Evolutionary conservation across 345 rosid species (phyloP).

Genomic region (Dovyalis caffra): DNA sequence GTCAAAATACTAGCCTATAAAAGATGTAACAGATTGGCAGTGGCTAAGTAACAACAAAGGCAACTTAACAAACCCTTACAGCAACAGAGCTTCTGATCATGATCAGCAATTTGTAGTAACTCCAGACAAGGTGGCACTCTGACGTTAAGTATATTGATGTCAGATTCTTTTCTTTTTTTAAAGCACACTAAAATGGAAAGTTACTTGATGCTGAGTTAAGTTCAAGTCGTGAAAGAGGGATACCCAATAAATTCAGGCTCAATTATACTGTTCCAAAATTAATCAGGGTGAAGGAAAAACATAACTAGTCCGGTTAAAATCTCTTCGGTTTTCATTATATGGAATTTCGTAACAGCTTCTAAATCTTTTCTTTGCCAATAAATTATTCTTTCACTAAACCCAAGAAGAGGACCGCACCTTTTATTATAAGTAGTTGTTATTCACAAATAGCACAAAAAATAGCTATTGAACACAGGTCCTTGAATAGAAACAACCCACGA

Average conservation of each 20-base stretch:
- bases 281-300: neutral
- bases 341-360: neutral
- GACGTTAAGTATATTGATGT: neutral
- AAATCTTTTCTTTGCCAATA: neutral
- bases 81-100: neutral
- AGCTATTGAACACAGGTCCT: neutral
- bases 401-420: neutral
- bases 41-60: neutral
- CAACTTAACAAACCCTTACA: neutral
- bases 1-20: neutral
- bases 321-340: neutral
- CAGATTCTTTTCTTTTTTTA: neutral
- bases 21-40: neutral
- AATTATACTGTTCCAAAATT: neutral
- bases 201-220: neutral
- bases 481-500: neutral
- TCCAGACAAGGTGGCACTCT: neutral
- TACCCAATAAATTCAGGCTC: neutral
- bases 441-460: neutral
- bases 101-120: neutral
- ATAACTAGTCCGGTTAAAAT: neutral
- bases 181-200: neutral
- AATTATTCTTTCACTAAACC: neutral
- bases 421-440: neutral
- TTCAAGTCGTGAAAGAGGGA: neutral